Evolutionary conservation across 2,329 filamentous ascomycete genomes (phyloP), one percentile per base, ranked within the genome.

Genomic region (Fusarium falciforme): DNA sequence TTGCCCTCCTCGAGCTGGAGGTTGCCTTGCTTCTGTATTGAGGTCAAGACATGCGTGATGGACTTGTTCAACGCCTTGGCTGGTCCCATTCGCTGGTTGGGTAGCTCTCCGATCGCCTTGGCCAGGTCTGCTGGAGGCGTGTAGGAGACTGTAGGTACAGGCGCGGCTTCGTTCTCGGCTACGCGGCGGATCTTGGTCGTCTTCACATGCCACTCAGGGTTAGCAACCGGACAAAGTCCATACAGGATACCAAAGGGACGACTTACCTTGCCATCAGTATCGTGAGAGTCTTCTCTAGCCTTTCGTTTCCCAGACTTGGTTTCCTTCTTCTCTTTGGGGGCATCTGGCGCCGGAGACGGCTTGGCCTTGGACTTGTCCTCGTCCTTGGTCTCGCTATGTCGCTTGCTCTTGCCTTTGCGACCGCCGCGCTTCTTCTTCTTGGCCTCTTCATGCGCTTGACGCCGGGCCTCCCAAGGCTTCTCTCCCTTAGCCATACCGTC

Each of bases 381-480:
- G 7, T 90, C 89, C 75, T 88, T 89, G 31, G 84, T 78, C 74
- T 96, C 93, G 80, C 92, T 94, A 35, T 83, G 84, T 71, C 89
- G 89, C 84, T 92, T 93, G 22, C 85, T 88, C 81, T 91, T 92
- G 58, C 84, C 86, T 80, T 91, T 92, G 76, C 93, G 90, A 57
- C 89, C 89, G 69, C 87, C 87, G 79, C 84, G 82, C 83, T 89
- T 86, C 83, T 88, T 87, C 82, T 88, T 84, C 82, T 88, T 84
- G 83, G 89, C 85, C 73, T 90, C 89, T 77, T 92, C 90, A 76
- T 92, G 88, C 60, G 85, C 86, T 76, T 88, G 89, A 16, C 91
- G 90, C 40, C 90, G 86, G 62, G 89, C 89, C 80, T 95, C 93
- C 96, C 96, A 98, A 0, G 94, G 93, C 82, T 92, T 93, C 84